Evolutionary conservation across 225 moss, liverwort and hornwort genomes (phyloP), one percentile per base, ranked within the genome.

Genomic region (Lunularia cruciata): DNA sequence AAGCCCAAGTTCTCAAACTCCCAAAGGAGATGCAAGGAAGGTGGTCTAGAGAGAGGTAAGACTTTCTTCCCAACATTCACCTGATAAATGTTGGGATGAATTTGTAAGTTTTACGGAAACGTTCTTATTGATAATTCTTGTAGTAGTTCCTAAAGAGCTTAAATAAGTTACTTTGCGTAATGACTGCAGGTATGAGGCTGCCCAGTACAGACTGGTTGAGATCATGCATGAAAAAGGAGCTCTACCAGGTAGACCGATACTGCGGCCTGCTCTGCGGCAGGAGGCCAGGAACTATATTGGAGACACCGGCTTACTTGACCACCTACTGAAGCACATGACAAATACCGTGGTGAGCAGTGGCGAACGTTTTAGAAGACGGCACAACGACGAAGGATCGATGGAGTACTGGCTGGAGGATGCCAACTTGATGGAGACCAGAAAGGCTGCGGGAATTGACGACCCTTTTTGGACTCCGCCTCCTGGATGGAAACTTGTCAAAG

Each of bases 351-450:
- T 79, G 20, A 71, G 48, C 6, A 74, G 69, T 27, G 79, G 79
- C 45, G 74, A 74, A 37, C 35, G 79, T 0, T 79, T 79, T 48
- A 68, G 79, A 58, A 74, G 79, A 35, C 56, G 79, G 3, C 74
- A 79, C 57, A 79, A 79, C 65, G 47, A 69, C 5, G 69, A 63
- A 57, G 79, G 79, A 40, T 74, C 74, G n/a, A 74, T 79, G 74
- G 74, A 79, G 32, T 79, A 79, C 15, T 79, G 79, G 79, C 79
- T 79, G 30, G 79, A 79, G 59, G 74, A 79, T 65, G 79, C 20
- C 64, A n/a, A n/a, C n/a, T n/a, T n/a, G n/a, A n/a, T n/a, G n/a
- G n/a, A n/a, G n/a, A n/a, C n/a, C n/a, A n/a, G 74, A 19, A 65
- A 58, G 33, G 57, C 57, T 56, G 79, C 79, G 28, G 74, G 74